These are phyloP conservation scores for Mortierella antarctica DNA, from an alignment of 192 early-diverging fungal genomes.

Conservation along the genomic window DNA sequence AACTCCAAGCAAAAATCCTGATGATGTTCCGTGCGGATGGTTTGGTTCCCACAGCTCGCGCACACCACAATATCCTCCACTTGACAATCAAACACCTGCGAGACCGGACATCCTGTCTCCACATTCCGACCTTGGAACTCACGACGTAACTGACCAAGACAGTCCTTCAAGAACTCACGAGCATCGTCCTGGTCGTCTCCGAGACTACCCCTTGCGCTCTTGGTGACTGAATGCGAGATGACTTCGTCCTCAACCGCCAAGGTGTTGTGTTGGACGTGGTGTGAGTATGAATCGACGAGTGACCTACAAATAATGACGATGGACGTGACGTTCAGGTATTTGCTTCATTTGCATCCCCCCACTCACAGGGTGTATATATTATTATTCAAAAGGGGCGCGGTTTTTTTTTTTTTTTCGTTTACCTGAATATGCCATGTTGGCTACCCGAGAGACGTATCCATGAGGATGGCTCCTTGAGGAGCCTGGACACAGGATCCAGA, in stretches of 20 bases:
- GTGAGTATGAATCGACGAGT: conserved; percentile 6
- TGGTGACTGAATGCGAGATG: conserved; percentile 15
- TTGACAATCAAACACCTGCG: conserved; percentile 21
- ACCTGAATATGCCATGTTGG: conserved; percentile 20
- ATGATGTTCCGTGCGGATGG: conserved; percentile 12
- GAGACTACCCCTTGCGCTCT: conserved; percentile 14
- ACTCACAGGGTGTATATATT: too few species aligned
- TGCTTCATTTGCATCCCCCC: neutral
- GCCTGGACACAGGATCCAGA: conserved; percentile 10
- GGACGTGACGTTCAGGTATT: neutral
- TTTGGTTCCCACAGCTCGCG: conserved; percentile 13
- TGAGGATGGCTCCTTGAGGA: conserved; percentile 4
- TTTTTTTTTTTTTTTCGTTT: neutral
- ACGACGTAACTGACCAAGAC: conserved; percentile 18
- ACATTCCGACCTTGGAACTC: conserved; percentile 13
- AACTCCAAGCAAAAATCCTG: conserved; percentile 31
- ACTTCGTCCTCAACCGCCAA: conserved; percentile 13
- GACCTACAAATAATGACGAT: neutral
- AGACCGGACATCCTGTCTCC: conserved; percentile 4
- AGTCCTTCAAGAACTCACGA: conserved; percentile 29
- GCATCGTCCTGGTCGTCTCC: conserved; percentile 33
- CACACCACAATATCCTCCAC: conserved; percentile 21
- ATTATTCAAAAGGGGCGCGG: neutral
- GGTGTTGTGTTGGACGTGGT: neutral
- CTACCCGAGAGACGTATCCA: neutral